Evolutionary conservation across 2,329 filamentous ascomycete genomes (phyloP).

Genomic region (Magnaporthiopsis poae): DNA sequence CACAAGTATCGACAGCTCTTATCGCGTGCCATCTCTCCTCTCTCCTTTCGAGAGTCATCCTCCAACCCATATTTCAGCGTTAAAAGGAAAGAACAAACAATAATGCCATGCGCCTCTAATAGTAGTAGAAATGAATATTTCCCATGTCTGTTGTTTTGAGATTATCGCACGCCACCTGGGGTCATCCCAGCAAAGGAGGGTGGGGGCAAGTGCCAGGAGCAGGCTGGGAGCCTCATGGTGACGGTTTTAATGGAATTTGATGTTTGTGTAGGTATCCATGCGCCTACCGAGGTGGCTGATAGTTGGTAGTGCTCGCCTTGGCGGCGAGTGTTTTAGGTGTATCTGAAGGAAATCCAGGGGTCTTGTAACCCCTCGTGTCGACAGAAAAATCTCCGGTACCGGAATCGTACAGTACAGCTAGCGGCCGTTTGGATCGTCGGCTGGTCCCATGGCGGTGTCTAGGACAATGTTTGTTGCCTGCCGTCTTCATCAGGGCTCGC

Average conservation of each 20-base stretch:
- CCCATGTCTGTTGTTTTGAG: background rate
- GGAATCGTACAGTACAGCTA: background rate
- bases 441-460: background rate
- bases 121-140: background rate
- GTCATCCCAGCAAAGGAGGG: background rate
- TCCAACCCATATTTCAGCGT: background rate
- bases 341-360: background rate
- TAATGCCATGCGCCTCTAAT: background rate
- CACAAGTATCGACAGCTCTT: background rate
- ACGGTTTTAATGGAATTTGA: background rate
- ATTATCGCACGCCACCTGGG: background rate
- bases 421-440: background rate
- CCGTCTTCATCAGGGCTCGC: background rate
- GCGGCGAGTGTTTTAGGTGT: background rate
- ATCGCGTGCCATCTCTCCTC: background rate
- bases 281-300: slow-evolving; percentile 1
- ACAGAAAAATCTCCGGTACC: background rate
- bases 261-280: background rate
- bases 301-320: background rate
- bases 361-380: background rate
- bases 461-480: background rate
- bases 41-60: background rate
- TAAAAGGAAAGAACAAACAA: background rate
- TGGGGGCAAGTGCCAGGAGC: background rate
- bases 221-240: background rate